A percentile compares a stretch with the other conserved stretches of the same genome.
These are phyloP conservation scores for Paracoccidioides lutzii DNA, from an alignment of 2,329 filamentous ascomycete species.

Conservation along the genomic window DNA sequence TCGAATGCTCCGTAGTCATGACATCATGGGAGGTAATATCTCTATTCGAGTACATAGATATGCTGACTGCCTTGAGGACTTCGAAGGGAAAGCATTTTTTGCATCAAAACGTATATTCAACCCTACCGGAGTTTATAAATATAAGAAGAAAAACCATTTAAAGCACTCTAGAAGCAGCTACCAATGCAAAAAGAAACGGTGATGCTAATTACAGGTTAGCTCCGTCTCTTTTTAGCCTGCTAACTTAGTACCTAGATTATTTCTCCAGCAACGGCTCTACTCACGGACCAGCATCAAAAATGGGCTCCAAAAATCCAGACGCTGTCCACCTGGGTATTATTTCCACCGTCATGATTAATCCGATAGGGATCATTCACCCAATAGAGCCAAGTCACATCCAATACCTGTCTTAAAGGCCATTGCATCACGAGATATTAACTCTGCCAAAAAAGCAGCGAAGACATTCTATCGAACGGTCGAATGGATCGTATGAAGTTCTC, in stretches of 20 bases:
- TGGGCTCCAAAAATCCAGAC: not conserved
- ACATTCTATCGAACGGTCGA: conserved; percentile 38
- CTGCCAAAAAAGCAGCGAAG: conserved; percentile 37
- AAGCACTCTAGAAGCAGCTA: too few relatives aligned
- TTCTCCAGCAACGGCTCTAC: not conserved
- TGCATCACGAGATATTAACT: conserved; percentile 38
- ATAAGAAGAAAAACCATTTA: too few relatives aligned
- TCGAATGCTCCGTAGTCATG: not conserved
- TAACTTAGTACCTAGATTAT: too few relatives aligned
- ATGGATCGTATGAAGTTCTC: conserved; percentile 15
- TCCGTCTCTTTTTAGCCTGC: not conserved
- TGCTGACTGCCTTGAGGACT: not conserved
- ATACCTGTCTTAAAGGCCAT: conserved; percentile 42
- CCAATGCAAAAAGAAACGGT: too few relatives aligned
- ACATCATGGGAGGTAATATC: not conserved
- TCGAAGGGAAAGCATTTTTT: not conserved
- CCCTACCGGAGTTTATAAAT: too few relatives aligned
- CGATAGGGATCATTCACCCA: conserved; percentile 28
- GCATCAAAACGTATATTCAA: too few relatives aligned
- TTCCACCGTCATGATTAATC: conserved; percentile 3
- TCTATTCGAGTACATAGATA: not conserved
- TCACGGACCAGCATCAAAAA: not conserved
- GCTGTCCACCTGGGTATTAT: not conserved
- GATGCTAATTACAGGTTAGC: too few relatives aligned
- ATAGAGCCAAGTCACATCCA: conserved; percentile 36